Evolutionary conservation across 768 basidiomycete species (phyloP).

Genomic region (Harrya chromipes): DNA sequence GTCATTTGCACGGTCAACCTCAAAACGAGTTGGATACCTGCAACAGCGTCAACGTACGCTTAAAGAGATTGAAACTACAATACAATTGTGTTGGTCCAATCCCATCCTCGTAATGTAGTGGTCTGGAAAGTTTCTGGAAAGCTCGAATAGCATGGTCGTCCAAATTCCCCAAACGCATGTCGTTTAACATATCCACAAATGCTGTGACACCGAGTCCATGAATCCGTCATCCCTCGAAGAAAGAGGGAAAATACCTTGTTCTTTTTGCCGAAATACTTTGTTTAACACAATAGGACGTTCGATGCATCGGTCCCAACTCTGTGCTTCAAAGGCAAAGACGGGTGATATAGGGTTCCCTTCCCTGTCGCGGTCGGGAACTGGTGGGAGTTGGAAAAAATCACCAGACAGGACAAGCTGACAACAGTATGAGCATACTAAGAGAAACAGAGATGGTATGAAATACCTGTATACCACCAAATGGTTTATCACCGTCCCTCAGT

Average conservation of each 20-base stretch:
- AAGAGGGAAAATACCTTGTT: constrained; percentile 50
- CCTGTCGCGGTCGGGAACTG: constrained; percentile 55
- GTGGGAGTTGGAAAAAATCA: constrained; percentile 90
- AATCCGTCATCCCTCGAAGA: neutral
- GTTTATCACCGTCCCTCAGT: constrained; percentile 47
- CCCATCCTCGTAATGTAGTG: constrained; percentile 61
- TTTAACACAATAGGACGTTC: constrained; percentile 53
- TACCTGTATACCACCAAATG: constrained; percentile 89
- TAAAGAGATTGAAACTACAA: neutral
- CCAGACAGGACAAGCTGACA: constrained; percentile 77
- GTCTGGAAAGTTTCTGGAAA: constrained; percentile 57
- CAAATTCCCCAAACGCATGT: constrained; percentile 76
- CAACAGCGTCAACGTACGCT: neutral
- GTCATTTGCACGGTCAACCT: constrained; percentile 71
- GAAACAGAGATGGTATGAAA: neutral
- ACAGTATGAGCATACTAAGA: neutral
- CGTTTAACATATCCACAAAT: constrained; percentile 85
- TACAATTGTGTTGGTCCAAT: constrained; percentile 83
- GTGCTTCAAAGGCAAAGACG: constrained; percentile 77
- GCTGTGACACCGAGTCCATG: constrained; percentile 26
- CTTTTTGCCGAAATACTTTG: constrained; percentile 85
- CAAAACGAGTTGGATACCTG: constrained; percentile 66
- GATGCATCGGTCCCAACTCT: constrained; percentile 68
- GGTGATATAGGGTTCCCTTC: constrained; percentile 48
- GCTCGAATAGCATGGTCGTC: constrained; percentile 37